Evolutionary conservation across 2,329 filamentous ascomycete genomes (phyloP), one percentile per base, ranked within the genome.

Genomic region (Aspergillus tubingensis): DNA sequence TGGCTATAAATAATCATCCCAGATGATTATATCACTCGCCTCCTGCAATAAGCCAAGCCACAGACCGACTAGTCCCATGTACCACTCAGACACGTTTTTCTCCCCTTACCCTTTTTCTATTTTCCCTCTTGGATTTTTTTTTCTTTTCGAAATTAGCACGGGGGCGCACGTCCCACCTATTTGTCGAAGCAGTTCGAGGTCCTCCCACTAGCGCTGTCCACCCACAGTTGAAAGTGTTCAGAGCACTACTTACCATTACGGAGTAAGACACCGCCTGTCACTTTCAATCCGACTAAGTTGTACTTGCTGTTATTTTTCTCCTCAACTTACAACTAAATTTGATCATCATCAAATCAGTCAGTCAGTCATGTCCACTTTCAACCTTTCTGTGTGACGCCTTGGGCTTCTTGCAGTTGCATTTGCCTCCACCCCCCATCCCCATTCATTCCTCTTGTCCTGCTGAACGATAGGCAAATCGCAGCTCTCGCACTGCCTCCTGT

Each of bases 21-120:
- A 3, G 17, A 36, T 39, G 51, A 41, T 39, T 23, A 15, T 21
- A 47, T 43, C 36, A 41, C 8, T 17, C 25, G 30, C 39, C n/a
- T 47, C 43, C 17, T 55, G 53, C 39, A 41, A 55, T 44, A 27
- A 54, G 53, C 53, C 53, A 55, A 55, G 53, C 53, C 53, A 55
- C 53, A 43, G 32, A 44, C 36, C 36, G 43, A 55, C 41, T 43
- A 55, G 32, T 55, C 23, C 19, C 25, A 30, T 44, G 39, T 43
- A 41, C 39, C 39, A 43, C 52, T 11, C 19, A 32, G 41, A 55
- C 53, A 55, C 53, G 53, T 54, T 55, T 55, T 47, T 55, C 32
- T 17, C n/a, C 38, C 21, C 17, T 21, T 43, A 41, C 27, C 41
- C 3, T 19, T 25, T 39, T 17, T 53, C 17, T 21, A 5, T 30